phyloP scores from a whole-genome alignment of 192 early-diverging fungal genomes.

The Coemansia sp. region DNA sequence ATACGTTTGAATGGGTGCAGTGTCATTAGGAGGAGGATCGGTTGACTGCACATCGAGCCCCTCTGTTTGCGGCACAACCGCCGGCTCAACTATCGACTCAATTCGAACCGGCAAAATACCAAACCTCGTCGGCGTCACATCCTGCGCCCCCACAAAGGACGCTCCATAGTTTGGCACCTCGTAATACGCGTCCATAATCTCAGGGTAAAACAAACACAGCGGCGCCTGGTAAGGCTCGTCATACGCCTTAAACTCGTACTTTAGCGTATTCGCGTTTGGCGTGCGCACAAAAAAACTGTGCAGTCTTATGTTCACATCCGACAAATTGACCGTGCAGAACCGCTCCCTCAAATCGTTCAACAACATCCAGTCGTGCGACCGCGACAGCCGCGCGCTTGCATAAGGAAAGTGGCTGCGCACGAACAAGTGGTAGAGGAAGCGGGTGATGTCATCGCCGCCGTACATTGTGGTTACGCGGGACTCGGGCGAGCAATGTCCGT shows the following conservation, averaged over 20 bases:
- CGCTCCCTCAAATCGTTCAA: slow-evolving; percentile 81
- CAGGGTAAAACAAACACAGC: slow-evolving; percentile 63
- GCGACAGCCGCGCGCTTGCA: slow-evolving; percentile 58
- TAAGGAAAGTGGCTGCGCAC: slow-evolving; percentile 74
- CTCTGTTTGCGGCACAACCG: slow-evolving; percentile 27
- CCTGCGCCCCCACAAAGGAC: slow-evolving; percentile 20
- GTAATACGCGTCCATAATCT: slow-evolving; percentile 38
- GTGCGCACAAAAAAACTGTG: slow-evolving; percentile 78
- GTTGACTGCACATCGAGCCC: not conserved
- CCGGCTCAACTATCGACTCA: slow-evolving; percentile 26
- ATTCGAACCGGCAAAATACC: slow-evolving; percentile 32
- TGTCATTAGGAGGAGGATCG: no score
- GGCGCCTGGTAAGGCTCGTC: slow-evolving; percentile 81
- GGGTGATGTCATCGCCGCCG: slow-evolving; percentile 89
- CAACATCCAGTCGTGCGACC: slow-evolving; percentile 71
- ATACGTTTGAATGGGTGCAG: slow-evolving; percentile 2
- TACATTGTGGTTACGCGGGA: slow-evolving; percentile 67
- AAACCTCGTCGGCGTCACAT: slow-evolving; percentile 36
- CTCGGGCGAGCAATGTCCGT: slow-evolving; percentile 73
- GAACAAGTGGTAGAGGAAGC: slow-evolving; percentile 67
- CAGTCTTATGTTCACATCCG: slow-evolving; percentile 79
- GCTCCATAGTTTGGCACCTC: slow-evolving; percentile 35
- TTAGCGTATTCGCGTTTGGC: slow-evolving; percentile 64
- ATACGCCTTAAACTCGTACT: slow-evolving; percentile 83
- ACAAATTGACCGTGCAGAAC: slow-evolving; percentile 81